These are phyloP conservation scores for Capsicum rhomboideum DNA, from an alignment of 257 asterid genomes.

Conservation along the genomic window DNA sequence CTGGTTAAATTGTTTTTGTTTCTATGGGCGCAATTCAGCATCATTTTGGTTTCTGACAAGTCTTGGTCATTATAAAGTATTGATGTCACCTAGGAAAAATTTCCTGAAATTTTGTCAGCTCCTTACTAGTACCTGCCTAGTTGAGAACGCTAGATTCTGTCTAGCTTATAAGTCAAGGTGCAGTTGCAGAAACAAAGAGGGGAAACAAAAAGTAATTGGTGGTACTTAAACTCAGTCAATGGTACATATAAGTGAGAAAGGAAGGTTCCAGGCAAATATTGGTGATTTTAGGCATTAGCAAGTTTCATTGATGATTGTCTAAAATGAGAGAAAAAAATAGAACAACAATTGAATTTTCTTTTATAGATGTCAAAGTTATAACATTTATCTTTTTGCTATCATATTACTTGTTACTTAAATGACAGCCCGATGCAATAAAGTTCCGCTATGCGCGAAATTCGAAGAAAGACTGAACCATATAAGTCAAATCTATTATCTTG, in stretches of 20 bases:
- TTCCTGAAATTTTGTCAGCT: background rate
- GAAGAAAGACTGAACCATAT: too few relatives aligned
- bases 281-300: too few relatives aligned
- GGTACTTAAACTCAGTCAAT: background rate
- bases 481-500: too few relatives aligned
- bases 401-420: background rate
- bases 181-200: background rate
- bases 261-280: background rate
- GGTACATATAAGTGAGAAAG: background rate
- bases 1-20: background rate
- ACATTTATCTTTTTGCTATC: too few relatives aligned
- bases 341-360: too few relatives aligned
- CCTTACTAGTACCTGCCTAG: background rate
- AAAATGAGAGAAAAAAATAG: too few relatives aligned
- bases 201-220: background rate
- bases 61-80: background rate
- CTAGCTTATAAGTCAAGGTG: background rate
- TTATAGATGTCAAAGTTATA: too few relatives aligned
- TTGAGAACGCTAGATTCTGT: background rate
- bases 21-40: background rate
- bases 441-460: too few relatives aligned
- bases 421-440: too few relatives aligned
- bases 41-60: background rate
- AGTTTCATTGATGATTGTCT: too few relatives aligned
- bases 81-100: background rate